These are phyloP conservation scores for Pseudomicrostroma phylloplanum DNA, from an alignment of 1,284 basidiomycete genomes.

Conservation along the genomic window DNA sequence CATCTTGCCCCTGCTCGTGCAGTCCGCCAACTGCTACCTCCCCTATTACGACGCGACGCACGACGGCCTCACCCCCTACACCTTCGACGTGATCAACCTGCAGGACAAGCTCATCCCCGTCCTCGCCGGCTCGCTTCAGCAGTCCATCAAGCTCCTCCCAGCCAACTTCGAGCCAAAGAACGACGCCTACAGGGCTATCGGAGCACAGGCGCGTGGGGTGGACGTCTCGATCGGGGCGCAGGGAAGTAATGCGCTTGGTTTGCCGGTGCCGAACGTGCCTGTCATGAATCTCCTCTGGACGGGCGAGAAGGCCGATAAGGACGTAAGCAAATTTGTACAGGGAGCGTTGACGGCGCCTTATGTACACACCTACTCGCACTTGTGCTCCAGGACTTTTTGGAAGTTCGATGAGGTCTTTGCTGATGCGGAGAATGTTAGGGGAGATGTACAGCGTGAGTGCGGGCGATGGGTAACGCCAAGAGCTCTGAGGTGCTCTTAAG, in stretches of 20 bases:
- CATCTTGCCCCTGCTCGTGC: background rate
- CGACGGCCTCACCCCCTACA: slow-evolving; percentile 2
- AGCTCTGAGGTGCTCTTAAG: too few species aligned
- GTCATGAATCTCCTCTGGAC: background rate
- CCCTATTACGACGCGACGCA: background rate
- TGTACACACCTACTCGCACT: background rate
- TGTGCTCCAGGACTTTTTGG: background rate
- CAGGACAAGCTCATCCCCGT: slow-evolving; percentile 1
- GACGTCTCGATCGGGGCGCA: background rate
- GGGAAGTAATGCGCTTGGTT: background rate
- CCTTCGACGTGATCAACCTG: background rate
- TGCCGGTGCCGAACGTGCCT: background rate
- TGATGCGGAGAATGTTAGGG: background rate
- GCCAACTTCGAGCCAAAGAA: background rate
- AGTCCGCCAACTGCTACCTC: slow-evolving; percentile 4
- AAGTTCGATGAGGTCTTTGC: background rate
- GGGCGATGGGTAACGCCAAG: too few species aligned
- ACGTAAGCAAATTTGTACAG: background rate
- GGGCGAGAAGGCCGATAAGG: background rate
- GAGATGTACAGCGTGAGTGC: background rate
- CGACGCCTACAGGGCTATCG: background rate
- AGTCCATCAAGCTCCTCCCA: background rate
- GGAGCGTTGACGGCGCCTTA: background rate
- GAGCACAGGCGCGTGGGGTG: background rate
- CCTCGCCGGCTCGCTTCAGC: background rate